Base-by-base conservation (phyloP, 305 asterid species). In the Fraxinus paxiana region DNA sequence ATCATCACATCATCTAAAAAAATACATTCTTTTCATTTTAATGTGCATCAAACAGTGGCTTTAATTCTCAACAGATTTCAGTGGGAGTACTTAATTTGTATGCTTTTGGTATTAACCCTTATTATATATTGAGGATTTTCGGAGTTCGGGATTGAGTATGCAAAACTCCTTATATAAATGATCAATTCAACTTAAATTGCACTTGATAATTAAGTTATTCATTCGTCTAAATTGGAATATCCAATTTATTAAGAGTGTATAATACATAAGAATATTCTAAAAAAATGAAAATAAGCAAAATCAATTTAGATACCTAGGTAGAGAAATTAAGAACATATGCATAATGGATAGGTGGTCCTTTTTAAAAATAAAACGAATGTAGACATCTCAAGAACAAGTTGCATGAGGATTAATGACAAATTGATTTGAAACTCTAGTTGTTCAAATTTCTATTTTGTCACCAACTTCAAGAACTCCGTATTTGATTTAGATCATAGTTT, bases 401-500 rank as follows among this genome's bases (percentile, higher is more conserved):
- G 7, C 2, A 4, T 48, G 20, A 48, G 61, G 61, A 48, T 48
- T 48, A 48, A 48, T 48, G 61, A 48, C 20, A 48, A 48, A 48
- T 4, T 48, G 61, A 48, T 48, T 48, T 15, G 61, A 48, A 48
- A 48, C 61, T 48, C 61, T 48, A 48, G 61, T 48, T 15, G 61
- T 48, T 48, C 7, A 48, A 48, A 48, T 48, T 48, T 48, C 61
- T 48, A 48, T 48, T 48, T 48, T 48, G 61, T 48, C 61, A 48
- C 61, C 61, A 48, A 48, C 61, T 48, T 48, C 61, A 48, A 5
- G 20, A 18, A n/a, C 18, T 48, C 61, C 61, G 22, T 48, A 77
- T 72, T 77, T 30, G 81, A 80, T 80, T 79, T 48, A 48, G 61
- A 48, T 87, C 78, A 87, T 88, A 87, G 77, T 83, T 81, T 87